Evolutionary conservation across 495 filamentous ascomycete genomes (phyloP).

Genomic region (Astrocystis sublimbata): DNA sequence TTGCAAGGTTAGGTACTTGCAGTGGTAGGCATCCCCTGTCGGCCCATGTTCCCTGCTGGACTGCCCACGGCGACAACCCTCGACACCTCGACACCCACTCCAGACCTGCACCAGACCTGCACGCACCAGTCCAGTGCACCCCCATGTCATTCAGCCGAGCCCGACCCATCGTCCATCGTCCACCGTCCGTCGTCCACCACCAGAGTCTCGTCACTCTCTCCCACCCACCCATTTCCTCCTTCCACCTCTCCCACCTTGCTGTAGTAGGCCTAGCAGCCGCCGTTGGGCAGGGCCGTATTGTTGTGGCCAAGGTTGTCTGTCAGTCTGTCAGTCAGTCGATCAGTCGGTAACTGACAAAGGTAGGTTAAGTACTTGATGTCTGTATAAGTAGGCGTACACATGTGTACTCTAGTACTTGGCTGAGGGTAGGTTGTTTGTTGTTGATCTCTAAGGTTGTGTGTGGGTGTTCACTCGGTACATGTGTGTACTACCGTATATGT

Average conservation of each 20-base stretch:
- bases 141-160: conserved; percentile 18
- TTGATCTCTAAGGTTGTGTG: too few relatives aligned
- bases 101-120: neutral
- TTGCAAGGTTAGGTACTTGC: neutral
- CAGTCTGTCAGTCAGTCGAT: too few relatives aligned
- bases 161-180: conserved; percentile 4
- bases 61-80: conserved; percentile 9
- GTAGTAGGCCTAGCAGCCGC: conserved; percentile 10
- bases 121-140: neutral
- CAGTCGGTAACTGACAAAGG: too few relatives aligned
- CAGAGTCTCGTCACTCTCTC: conserved; percentile 17
- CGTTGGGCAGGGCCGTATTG: conserved; percentile 12
- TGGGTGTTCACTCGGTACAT: too few relatives aligned
- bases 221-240: conserved; percentile 9
- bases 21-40: too few relatives aligned
- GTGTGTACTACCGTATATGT: neutral
- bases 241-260: neutral
- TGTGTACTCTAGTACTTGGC: too few relatives aligned
- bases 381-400: too few relatives aligned
- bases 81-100: conserved; percentile 10
- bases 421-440: too few relatives aligned
- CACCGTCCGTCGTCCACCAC: too few relatives aligned
- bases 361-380: too few relatives aligned
- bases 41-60: conserved; percentile 7
- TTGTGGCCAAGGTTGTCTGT: neutral